A percentile compares a stretch with the other conserved stretches of the same genome.
These are phyloP conservation scores for Arthrobotrys entomopaga DNA, from an alignment of 2,329 filamentous ascomycete species.

Conservation along the genomic window DNA sequence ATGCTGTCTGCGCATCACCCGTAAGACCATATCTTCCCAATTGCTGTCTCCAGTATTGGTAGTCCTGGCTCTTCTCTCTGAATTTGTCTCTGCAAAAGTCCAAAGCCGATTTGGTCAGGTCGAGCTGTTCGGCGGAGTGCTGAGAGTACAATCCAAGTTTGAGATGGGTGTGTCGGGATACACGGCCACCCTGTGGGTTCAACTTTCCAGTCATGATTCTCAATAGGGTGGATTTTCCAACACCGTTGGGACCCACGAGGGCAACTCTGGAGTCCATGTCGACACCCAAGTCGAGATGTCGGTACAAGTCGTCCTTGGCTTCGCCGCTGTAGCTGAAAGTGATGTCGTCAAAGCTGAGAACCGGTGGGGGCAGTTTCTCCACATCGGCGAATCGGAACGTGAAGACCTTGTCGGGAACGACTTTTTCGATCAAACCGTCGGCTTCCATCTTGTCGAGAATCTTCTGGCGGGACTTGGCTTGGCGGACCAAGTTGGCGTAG, in stretches of 20 bases:
- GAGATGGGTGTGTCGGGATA: conserved; percentile 94
- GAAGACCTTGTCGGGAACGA: conserved; percentile 85
- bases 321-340: conserved; percentile 98
- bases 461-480: conserved; percentile 99
- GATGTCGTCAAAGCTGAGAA: conserved; percentile 94
- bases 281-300: conserved; percentile 95
- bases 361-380: conserved; percentile 97
- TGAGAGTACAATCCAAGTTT: conserved; percentile 98
- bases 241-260: conserved; percentile 97
- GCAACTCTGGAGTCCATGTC: conserved; percentile 99
- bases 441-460: conserved; percentile 99
- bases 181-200: conserved; percentile 80
- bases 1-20: conserved; percentile 91
- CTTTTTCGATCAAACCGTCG: conserved; percentile 95
- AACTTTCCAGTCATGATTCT: conserved; percentile 97
- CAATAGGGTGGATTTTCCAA: conserved; percentile 96
- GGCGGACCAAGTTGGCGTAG: conserved; percentile 97
- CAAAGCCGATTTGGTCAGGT: conserved; percentile 95
- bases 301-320: conserved; percentile 89
- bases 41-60: conserved; percentile 99
- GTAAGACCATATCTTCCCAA: conserved; percentile 92
- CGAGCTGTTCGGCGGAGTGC: conserved; percentile 97
- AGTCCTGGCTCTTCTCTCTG: conserved; percentile 86
- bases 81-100: conserved; percentile 99
- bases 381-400: conserved; percentile 98